Evolutionary conservation across 2,329 filamentous ascomycete species (phyloP).

Genomic region (Drechslerella stenobrocha): DNA sequence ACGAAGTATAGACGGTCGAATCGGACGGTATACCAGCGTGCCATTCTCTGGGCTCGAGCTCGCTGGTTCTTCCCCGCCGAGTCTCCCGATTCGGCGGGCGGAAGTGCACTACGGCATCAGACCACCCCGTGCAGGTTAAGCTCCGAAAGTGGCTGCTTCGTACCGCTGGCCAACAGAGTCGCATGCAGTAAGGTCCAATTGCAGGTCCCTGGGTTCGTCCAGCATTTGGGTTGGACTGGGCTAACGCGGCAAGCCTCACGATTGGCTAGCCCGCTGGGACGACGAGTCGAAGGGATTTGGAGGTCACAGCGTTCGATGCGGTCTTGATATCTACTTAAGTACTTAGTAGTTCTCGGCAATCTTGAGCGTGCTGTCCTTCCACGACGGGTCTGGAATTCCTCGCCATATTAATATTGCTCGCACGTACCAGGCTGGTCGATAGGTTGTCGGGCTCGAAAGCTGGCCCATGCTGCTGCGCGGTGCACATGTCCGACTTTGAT

Average conservation of each 20-base stretch:
- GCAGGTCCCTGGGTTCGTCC: background rate
- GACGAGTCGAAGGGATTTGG: too few species aligned
- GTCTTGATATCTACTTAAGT: too few species aligned
- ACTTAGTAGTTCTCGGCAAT: too few species aligned
- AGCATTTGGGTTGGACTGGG: background rate
- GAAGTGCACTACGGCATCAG: background rate
- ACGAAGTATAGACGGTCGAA: too few species aligned
- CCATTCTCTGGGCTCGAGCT: background rate
- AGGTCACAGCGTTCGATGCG: background rate
- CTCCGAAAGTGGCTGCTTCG: background rate
- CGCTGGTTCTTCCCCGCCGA: background rate
- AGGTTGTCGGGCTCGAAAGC: too few species aligned
- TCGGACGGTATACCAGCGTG: too few species aligned
- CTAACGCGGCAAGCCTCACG: background rate
- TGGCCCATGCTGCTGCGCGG: too few species aligned
- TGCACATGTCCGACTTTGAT: too few species aligned
- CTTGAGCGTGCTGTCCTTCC: too few species aligned
- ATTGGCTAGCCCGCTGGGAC: background rate
- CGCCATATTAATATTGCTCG: too few species aligned
- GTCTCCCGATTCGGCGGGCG: background rate
- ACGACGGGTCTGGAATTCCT: too few species aligned
- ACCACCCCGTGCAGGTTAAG: background rate
- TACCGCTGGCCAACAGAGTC: background rate
- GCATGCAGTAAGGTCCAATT: slow-evolving; percentile 2
- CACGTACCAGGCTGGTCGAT: too few species aligned